Base-by-base conservation (phyloP, 352 stramenopile genomes). In the Aphanomyces cochlioides region DNA sequence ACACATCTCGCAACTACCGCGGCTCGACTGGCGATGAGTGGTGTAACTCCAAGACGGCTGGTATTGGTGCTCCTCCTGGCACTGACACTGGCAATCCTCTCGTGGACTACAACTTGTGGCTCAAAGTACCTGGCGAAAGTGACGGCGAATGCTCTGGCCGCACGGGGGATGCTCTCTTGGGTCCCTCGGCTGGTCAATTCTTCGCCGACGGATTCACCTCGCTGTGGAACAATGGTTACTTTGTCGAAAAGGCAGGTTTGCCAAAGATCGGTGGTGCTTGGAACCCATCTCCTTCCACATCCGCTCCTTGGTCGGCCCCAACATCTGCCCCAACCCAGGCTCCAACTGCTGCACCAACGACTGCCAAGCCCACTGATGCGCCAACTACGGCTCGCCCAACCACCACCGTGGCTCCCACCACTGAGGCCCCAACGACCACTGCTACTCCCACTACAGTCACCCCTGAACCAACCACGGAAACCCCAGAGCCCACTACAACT, bases 171-270 rank as follows among this genome's bases (percentile, higher is more conserved):
- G 69, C 83, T 0, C 77, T 88, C 73, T 59, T 75, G 15, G 84
- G 84, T 3, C 78, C 81, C 6, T 74, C 66, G 0, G 79, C 82
- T 5, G 82, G 84, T 3, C 19, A 73, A 7, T 91, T 91, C 71
- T 89, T 87, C 58, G 48, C 69, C 5, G 77, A 87, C 0, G 67
- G 68, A 34, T 89, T 91, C 56, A 69, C 75, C 59, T 17, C 60
- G 37, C 75, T 91, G 7, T 91, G 84, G 84, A 76, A 91, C 69
- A 73, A 89, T 67, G 82, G 84, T 1, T 87, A 82, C 73, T 89
- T 88, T 50, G 82, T 89, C n/a, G 71, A 69, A n/a, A 39, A 59
- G 19, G 40, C 69, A 56, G 56, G 67, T 17, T 66, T 75, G 63
- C 50, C 67, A 10, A 43, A 40, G 38, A 66, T 74, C 13, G 48